Percentiles rank a stretch among this genome's conserved stretches.
These are phyloP conservation scores for Aspergillus tamarii DNA, from an alignment of 2,329 filamentous ascomycete species.

Conservation along the genomic window DNA sequence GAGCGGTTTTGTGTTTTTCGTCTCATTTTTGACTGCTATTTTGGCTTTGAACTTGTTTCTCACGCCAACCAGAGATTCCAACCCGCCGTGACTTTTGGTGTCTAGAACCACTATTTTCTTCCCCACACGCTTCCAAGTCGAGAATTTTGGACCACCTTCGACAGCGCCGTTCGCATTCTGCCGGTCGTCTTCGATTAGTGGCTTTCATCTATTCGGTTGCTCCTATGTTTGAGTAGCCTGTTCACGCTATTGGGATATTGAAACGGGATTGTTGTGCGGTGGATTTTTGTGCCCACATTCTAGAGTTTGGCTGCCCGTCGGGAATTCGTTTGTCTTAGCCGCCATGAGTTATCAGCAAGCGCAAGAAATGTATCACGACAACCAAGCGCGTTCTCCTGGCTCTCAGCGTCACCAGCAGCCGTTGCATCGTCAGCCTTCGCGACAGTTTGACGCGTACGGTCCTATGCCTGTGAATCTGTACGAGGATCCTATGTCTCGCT, in stretches of 20 bases:
- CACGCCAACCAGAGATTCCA: constrained; percentile 10
- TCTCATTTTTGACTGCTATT: constrained; percentile 13
- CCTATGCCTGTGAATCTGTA: constrained; percentile 71
- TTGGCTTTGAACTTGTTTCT: constrained; percentile 16
- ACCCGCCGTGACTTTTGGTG: constrained; percentile 8
- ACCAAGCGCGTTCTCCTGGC: constrained; percentile 73
- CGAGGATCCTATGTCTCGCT: constrained; percentile 66
- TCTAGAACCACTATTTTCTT: background rate
- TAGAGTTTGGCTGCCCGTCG: constrained; percentile 26
- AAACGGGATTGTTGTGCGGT: constrained; percentile 32
- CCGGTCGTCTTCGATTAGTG: constrained; percentile 5
- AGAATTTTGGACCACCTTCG: constrained; percentile 14
- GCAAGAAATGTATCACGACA: constrained; percentile 68
- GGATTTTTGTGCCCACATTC: constrained; percentile 37
- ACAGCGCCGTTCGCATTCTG: constrained; percentile 17
- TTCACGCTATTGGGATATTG: constrained; percentile 25
- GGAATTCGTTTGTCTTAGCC: constrained; percentile 28
- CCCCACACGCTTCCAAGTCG: constrained; percentile 1
- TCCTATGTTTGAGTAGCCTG: constrained; percentile 38
- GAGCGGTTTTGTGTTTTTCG: constrained; percentile 20
- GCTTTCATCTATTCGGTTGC: constrained; percentile 23
- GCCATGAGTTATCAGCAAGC: constrained; percentile 45
- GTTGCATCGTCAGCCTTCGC: constrained; percentile 71
- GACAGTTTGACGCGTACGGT: constrained; percentile 75
- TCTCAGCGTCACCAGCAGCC: constrained; percentile 69